Base-by-base conservation (phyloP, 768 basidiomycete genomes). In the Brasilioporus rufonigricans region DNA sequence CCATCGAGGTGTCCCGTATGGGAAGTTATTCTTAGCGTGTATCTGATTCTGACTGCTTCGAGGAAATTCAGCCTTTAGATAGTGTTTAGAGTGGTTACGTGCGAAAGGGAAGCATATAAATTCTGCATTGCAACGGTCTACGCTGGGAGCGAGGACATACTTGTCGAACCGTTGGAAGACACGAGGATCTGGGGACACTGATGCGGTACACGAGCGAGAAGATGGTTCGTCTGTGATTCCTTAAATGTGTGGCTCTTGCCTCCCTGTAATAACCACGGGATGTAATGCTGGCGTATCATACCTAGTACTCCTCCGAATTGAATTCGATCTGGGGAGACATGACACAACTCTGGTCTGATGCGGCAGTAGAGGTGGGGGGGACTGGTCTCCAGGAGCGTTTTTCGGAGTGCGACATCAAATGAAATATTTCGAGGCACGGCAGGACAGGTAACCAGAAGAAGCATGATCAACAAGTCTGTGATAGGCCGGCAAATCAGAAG, bases 51-150 rank as follows among this genome's bases (percentile, higher is more conserved):
- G n/a, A n/a, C n/a, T n/a, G n/a, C n/a, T n/a, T 35, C 18, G 44
- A 49, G 32, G 24, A 52, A 39, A 41, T 35, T 35, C 48, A 45
- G 24, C 40, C 43, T 59, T 55, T 36, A 26, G 54, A 46, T 64
- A 53, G 52, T 40, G 11, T 62, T 57, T 62, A 47, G 50, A 56
- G 50, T 24, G 36, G 46, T 50, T 18, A 39, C 44, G 55, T 50
- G 60, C 31, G 56, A 44, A 57, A 48, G 46, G 49, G 56, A 59
- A 56, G 27, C 33, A 29, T 6, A 9, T n/a, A 11, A 39, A 29
- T 36, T 27, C 24, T 16, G 16, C 11, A 18, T 2, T 18, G 10
- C 9, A 19, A 8, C 4, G 7, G n/a, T 16, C 19, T 21, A 50
- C 39, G 50, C 49, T 51, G 58, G 36, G 59, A 58, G 41, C 7